Evolutionary conservation across 148 eudicot genomes (phyloP).

Genomic region (Gaultheria prostrata): DNA sequence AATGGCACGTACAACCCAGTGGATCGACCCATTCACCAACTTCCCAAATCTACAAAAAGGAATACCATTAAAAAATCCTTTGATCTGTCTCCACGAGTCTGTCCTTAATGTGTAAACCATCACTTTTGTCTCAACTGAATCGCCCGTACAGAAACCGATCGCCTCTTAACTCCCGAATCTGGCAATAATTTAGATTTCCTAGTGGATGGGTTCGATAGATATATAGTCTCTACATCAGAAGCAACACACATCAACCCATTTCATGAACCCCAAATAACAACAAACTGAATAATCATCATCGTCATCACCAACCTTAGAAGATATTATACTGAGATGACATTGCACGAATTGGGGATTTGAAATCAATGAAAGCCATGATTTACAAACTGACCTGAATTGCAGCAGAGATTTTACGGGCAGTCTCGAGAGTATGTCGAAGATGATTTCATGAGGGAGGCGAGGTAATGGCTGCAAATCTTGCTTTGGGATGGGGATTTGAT

Average conservation of each 20-base stretch:
- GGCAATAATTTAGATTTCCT: constrained; percentile 28
- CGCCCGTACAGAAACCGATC: constrained; percentile 4
- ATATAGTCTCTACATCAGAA: constrained; percentile 17
- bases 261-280: constrained; percentile 40
- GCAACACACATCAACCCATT: constrained; percentile 45
- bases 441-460: constrained; percentile 23
- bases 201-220: constrained; percentile 40
- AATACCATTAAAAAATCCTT: neutral
- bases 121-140: constrained; percentile 21
- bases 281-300: neutral
- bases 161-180: neutral
- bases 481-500: too few species aligned
- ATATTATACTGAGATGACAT: constrained; percentile 26
- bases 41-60: constrained; percentile 21
- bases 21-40: constrained; percentile 41
- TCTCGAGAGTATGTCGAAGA: constrained; percentile 24
- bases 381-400: constrained; percentile 28
- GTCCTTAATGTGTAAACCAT: neutral
- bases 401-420: constrained; percentile 27
- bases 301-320: neutral
- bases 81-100: neutral
- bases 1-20: constrained; percentile 30
- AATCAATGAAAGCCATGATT: constrained; percentile 32
- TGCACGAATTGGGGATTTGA: constrained; percentile 33
- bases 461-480: neutral